These are phyloP conservation scores for Arachis hypogaea DNA, from an alignment of 306 rosid species.

Conservation along the genomic window DNA sequence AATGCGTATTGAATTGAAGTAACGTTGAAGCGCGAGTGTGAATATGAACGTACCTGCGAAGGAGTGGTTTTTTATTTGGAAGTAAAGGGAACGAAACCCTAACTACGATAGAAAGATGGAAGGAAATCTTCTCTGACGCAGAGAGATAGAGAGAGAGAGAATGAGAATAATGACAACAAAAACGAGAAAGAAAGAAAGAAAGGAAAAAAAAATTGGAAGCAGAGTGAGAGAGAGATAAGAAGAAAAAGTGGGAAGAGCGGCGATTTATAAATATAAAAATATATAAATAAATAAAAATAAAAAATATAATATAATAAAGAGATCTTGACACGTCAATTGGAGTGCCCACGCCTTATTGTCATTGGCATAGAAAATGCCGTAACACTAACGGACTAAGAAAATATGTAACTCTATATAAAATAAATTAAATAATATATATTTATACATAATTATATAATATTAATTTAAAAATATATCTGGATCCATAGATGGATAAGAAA, in stretches of 20 bases:
- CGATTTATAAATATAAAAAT: slow-evolving; percentile 47
- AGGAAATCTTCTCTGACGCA: neutral
- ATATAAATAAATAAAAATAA: too few species aligned
- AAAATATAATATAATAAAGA: neutral
- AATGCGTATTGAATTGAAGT: slow-evolving; percentile 18
- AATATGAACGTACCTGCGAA: slow-evolving; percentile 63
- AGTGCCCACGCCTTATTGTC: neutral
- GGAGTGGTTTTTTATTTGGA: slow-evolving; percentile 46
- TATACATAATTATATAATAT: too few species aligned
- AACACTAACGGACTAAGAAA: slow-evolving; percentile 50
- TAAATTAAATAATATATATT: too few species aligned
- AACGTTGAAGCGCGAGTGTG: slow-evolving; percentile 34
- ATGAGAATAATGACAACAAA: slow-evolving; percentile 43
- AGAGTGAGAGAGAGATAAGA: slow-evolving; percentile 39
- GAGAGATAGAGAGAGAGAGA: slow-evolving; percentile 34
- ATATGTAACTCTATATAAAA: too few species aligned
- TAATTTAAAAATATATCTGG: too few species aligned
- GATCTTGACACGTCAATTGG: slow-evolving; percentile 60
- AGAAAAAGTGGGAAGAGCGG: slow-evolving; percentile 43
- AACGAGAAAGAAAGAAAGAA: slow-evolving; percentile 39
- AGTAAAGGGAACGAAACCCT: slow-evolving; percentile 89
- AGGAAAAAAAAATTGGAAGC: slow-evolving; percentile 21
- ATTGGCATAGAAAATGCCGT: slow-evolving; percentile 49
- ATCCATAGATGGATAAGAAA: too few species aligned
- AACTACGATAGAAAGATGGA: slow-evolving; percentile 45